phyloP scores from a whole-genome alignment of 106 monocot genomes.

The Ottelia alismoides region DNA sequence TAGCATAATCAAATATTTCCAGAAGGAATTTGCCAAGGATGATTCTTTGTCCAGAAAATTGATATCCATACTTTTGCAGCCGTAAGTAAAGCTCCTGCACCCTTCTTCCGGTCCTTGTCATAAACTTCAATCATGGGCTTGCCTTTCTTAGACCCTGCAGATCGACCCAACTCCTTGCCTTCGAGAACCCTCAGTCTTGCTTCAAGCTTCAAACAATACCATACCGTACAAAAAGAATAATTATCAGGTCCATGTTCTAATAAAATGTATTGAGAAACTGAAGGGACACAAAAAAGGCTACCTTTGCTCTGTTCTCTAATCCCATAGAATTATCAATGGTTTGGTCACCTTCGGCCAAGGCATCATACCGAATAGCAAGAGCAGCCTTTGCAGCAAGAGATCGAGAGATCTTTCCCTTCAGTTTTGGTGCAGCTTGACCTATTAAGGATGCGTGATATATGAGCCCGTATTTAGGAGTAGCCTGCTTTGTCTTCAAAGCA shows the following conservation, averaged over 20 bases:
- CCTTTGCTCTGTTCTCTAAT: slow-evolving; percentile 71
- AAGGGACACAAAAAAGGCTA: slow-evolving; percentile 6
- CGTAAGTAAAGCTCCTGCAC: slow-evolving; percentile 65
- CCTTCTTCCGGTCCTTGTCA: slow-evolving; percentile 90
- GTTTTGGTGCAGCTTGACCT: slow-evolving; percentile 75
- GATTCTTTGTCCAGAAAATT: background rate
- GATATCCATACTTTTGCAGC: slow-evolving; percentile 86
- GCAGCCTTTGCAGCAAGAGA: slow-evolving; percentile 82
- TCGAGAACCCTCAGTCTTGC: slow-evolving; percentile 73
- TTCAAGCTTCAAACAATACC: slow-evolving; percentile 59
- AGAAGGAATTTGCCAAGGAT: slow-evolving; percentile 37
- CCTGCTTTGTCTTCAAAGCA: slow-evolving; percentile 81
- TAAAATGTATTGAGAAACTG: background rate
- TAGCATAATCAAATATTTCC: slow-evolving; percentile 23
- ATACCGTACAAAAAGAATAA: too few species aligned
- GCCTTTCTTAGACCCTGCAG: slow-evolving; percentile 70
- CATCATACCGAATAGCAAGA: slow-evolving; percentile 75
- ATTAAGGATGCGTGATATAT: slow-evolving; percentile 86
- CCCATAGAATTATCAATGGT: slow-evolving; percentile 58
- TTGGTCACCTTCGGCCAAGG: slow-evolving; percentile 47
- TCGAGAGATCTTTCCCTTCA: slow-evolving; percentile 83
- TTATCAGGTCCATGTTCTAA: background rate
- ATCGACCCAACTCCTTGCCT: slow-evolving; percentile 70
- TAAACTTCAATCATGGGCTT: slow-evolving; percentile 93
- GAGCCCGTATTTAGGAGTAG: slow-evolving; percentile 93